Base-by-base conservation (phyloP, 257 asterid genomes). In the Thymus mandschuricus region DNA sequence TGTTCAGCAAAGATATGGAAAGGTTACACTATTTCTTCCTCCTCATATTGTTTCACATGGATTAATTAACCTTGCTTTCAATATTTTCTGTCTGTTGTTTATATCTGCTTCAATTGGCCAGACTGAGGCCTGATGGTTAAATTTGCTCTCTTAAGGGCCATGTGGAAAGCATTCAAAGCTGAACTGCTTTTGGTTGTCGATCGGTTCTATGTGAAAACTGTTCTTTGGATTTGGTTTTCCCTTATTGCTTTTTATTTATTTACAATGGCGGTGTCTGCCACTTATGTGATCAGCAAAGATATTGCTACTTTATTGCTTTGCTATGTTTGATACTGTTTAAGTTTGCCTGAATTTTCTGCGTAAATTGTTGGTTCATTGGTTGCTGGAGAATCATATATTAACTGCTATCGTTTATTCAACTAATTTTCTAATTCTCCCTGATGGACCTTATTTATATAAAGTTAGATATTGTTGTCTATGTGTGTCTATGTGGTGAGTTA, bases 1-100 rank as follows among this genome's bases (percentile, higher is more conserved):
- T 80, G 92, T 75, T 88, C 85, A 41, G 96, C 96, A 60, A 95
- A 87, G 85, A 86, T 95, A 79, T 95, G 99, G 99, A 95, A 88
- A 95, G 98, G 99, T 95, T 75, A 71, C 41, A 10, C 56, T 31
- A 48, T 75, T 69, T 33, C 38, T 68, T 34, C 64, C 2, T n/a
- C 34, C 61, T 10, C 48, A 30, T 49, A 7, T 38, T 30, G 56
- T 46, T 5, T 43, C 3, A 48, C 35, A 28, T 62, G 33, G 13
- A 50, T 28, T 49, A 46, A 15, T 10, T n/a, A 35, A 51, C 60
- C 15, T 8, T 49, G 28, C 29, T 55, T 65, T 5, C 58, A 57
- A 43, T 59, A 34, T 48, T 13, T 63, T 66, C 60, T 68, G 21
- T 38, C 51, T 54, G 48, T 43, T 58, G 28, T 31, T 57, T 66